Conservation (phyloP, 1,139 yeast species). For the Sugiyamaella xylanicola region DNA sequence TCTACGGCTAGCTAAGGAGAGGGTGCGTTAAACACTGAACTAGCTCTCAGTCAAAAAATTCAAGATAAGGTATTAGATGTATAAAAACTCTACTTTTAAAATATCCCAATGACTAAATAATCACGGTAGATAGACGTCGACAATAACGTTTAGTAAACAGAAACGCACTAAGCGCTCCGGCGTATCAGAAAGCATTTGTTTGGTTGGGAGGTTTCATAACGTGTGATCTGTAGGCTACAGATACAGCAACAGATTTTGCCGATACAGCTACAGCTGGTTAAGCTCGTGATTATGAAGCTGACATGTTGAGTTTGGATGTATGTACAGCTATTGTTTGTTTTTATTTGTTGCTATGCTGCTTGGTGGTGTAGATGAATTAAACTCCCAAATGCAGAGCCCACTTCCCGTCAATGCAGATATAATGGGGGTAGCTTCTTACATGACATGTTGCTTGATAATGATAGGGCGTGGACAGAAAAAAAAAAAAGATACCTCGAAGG, state of each 20-base stretch:
- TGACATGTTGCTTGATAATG: slow-evolving; percentile 11
- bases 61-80: background rate
- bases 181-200: background rate
- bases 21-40: background rate
- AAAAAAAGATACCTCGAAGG: too few relatives aligned
- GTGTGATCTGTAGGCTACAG: too few relatives aligned
- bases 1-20: slow-evolving; percentile 1
- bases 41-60: background rate
- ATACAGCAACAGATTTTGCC: too few relatives aligned
- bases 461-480: slow-evolving; percentile 7
- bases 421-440: background rate
- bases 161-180: background rate
- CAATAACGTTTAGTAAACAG: background rate
- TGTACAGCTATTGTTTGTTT: too few relatives aligned
- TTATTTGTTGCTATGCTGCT: slow-evolving; percentile 1
- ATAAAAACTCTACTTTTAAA: background rate
- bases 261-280: background rate
- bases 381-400: background rate
- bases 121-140: too few relatives aligned
- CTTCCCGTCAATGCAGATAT: background rate
- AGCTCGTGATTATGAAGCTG: background rate
- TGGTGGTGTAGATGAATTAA: background rate
- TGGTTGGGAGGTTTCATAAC: background rate
- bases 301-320: too few relatives aligned
- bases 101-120: too few relatives aligned